Conservation (phyloP, 192 early-diverging fungal genomes). For the Dispira simplex region DNA sequence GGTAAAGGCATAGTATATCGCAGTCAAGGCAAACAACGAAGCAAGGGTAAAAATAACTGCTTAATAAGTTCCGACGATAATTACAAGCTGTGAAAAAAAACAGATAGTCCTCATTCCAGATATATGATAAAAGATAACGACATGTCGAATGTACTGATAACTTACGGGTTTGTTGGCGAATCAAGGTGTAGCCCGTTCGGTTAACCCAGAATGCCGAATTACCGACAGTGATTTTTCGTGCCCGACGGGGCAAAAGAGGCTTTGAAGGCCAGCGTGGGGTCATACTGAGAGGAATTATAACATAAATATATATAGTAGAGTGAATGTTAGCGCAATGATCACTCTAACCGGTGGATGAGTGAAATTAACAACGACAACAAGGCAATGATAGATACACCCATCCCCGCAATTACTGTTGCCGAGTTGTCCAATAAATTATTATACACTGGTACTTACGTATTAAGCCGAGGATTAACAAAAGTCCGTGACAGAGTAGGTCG, state of each 20-base stretch:
- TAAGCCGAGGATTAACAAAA: too few relatives aligned
- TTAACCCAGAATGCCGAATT: not conserved
- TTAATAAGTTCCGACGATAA: not conserved
- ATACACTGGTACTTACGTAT: too few relatives aligned
- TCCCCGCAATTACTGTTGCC: too few relatives aligned
- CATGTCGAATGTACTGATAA: not conserved
- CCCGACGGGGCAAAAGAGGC: not conserved
- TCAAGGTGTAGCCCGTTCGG: not conserved
- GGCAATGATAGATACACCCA: too few relatives aligned
- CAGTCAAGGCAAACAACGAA: not conserved
- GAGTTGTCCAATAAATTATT: too few relatives aligned
- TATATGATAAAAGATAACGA: not conserved
- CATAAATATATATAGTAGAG: too few relatives aligned
- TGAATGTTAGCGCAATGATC: too few relatives aligned
- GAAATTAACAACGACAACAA: too few relatives aligned
- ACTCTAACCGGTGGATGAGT: too few relatives aligned
- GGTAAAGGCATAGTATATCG: not conserved
- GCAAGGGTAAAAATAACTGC: not conserved
- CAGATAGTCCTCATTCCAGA: not conserved
- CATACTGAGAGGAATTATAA: too few relatives aligned
- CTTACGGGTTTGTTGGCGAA: not conserved
- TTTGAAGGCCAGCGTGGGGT: not conserved
- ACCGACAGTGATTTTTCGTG: not conserved
- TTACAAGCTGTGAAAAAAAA: not conserved
- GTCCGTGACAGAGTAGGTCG: too few relatives aligned